Conservation (phyloP, 495 filamentous ascomycete genomes). For the Neurospora sp. region DNA sequence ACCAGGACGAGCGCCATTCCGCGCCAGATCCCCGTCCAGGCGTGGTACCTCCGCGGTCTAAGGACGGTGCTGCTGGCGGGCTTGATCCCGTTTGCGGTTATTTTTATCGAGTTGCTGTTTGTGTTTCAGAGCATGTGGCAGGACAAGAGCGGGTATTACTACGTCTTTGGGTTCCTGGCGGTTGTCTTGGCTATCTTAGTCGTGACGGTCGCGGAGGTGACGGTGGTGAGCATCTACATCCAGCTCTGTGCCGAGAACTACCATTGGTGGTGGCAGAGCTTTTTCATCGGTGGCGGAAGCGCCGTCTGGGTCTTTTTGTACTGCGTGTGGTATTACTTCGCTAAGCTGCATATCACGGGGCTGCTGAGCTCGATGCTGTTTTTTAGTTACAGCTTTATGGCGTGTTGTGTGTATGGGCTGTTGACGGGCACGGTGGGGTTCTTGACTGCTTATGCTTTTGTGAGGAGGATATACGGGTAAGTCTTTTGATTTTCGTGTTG, state of each 20-base stretch:
- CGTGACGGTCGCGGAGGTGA: constrained; percentile 77
- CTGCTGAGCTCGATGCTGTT: constrained; percentile 74
- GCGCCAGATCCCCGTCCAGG: constrained; percentile 66
- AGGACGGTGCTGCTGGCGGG: constrained; percentile 54
- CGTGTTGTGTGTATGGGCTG: constrained; percentile 74
- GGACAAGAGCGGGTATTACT: constrained; percentile 90
- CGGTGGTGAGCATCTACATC: constrained; percentile 78
- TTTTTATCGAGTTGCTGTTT: constrained; percentile 90
- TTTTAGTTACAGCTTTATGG: constrained; percentile 73
- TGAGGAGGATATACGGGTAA: constrained; percentile 80
- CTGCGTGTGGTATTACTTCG: constrained; percentile 78
- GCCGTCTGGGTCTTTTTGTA: constrained; percentile 82
- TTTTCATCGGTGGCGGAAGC: constrained; percentile 70
- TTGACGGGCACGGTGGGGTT: constrained; percentile 84
- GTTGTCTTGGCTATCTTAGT: constrained; percentile 66
- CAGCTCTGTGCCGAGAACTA: constrained; percentile 86
- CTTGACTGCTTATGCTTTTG: constrained; percentile 78
- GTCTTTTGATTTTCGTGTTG: constrained; percentile 13
- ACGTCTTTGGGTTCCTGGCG: constrained; percentile 84
- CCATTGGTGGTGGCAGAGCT: constrained; percentile 94
- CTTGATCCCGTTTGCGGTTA: constrained; percentile 80
- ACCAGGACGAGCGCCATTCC: constrained; percentile 68
- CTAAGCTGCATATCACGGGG: constrained; percentile 73
- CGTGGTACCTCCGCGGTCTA: constrained; percentile 45
- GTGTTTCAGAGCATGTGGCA: constrained; percentile 88